Evolutionary conservation across 805 yeast species (phyloP).

Genomic region (Huiozyma sinensis): DNA sequence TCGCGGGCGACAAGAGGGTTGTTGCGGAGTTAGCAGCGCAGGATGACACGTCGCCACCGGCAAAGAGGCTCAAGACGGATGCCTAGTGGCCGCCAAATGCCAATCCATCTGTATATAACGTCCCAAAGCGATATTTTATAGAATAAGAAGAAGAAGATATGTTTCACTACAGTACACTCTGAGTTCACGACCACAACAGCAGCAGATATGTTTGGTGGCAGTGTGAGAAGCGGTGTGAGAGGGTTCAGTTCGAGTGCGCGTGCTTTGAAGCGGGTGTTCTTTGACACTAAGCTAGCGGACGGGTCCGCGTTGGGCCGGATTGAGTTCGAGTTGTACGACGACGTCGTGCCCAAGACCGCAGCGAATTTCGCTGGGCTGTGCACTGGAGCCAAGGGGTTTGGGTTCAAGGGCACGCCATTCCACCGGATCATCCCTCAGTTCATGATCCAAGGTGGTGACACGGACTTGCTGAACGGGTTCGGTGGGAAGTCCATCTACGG

Average conservation of each 20-base stretch:
- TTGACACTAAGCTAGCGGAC: slow-evolving; percentile 43
- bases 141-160: too few species aligned
- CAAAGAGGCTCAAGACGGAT: slow-evolving; percentile 9
- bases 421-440: slow-evolving; percentile 92
- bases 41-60: slow-evolving; percentile 12
- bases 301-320: slow-evolving; percentile 34
- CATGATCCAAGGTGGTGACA: slow-evolving; percentile 95
- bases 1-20: slow-evolving; percentile 37
- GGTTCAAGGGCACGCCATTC: slow-evolving; percentile 77
- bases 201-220: too few species aligned
- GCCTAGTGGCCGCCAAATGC: background rate
- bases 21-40: slow-evolving; percentile 4
- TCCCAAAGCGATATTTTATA: too few species aligned
- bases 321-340: slow-evolving; percentile 28
- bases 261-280: slow-evolving; percentile 37
- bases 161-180: too few species aligned
- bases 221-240: too few species aligned
- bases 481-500: slow-evolving; percentile 91
- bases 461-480: slow-evolving; percentile 76
- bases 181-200: too few species aligned
- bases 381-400: slow-evolving; percentile 85
- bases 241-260: too few species aligned
- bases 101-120: too few species aligned
- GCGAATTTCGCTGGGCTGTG: slow-evolving; percentile 74
- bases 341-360: slow-evolving; percentile 60